Percentiles rank a stretch among this genome's conserved stretches.
Evolutionary conservation across 1,284 basidiomycete genomes (phyloP).

Genomic region (Trichosporon sp.): DNA sequence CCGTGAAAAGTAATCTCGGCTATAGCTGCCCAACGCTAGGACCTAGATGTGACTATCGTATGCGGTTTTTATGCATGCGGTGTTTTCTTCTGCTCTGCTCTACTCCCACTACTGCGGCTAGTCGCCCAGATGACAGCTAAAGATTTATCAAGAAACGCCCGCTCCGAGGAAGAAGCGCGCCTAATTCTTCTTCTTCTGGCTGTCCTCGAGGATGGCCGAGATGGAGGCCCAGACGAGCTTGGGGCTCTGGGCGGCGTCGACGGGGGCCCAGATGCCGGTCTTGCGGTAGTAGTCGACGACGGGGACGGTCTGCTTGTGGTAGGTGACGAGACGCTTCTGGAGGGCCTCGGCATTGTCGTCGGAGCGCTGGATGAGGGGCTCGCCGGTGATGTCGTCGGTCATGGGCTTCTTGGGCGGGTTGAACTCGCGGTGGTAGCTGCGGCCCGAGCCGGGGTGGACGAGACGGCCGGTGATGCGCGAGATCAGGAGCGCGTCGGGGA

Average conservation of each 20-base stretch:
- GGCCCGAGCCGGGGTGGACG: constrained; percentile 81
- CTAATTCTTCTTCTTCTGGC: constrained; percentile 11
- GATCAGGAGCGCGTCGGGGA: constrained; percentile 92
- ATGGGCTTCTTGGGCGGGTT: constrained; percentile 89
- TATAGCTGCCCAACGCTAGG: not conserved
- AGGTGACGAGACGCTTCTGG: constrained; percentile 77
- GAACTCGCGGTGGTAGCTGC: constrained; percentile 90
- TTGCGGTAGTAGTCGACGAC: constrained; percentile 96
- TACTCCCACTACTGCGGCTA: not conserved
- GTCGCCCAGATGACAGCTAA: not conserved
- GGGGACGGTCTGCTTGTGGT: constrained; percentile 86
- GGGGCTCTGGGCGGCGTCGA: constrained; percentile 92
- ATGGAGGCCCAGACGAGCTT: constrained; percentile 85
- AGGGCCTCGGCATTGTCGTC: constrained; percentile 93
- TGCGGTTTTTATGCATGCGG: not conserved
- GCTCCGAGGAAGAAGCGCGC: not conserved
- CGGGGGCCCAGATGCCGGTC: constrained; percentile 78
- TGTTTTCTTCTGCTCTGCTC: not conserved
- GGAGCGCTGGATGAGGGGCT: constrained; percentile 86
- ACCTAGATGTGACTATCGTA: not conserved
- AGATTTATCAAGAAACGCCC: not conserved
- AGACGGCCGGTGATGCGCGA: constrained; percentile 95
- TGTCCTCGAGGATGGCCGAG: constrained; percentile 30
- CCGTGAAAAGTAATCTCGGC: not conserved
- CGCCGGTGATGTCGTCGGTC: constrained; percentile 90